These are phyloP conservation scores for Ochetophila trinervis DNA, from an alignment of 306 rosid species.

Conservation along the genomic window DNA sequence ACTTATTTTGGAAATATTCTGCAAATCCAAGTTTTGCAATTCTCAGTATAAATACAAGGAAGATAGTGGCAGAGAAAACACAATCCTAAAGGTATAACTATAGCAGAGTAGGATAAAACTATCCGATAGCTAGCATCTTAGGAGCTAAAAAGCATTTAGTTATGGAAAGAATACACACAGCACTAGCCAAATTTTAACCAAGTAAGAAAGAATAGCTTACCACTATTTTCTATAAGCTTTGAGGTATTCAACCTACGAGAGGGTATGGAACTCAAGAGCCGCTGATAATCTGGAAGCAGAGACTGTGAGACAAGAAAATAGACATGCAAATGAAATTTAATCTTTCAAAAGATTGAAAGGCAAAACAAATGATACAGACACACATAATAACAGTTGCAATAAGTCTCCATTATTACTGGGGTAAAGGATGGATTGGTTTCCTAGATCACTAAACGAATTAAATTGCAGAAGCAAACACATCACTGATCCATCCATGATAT, in stretches of 20 bases:
- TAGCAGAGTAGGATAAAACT: not conserved
- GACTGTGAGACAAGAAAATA: constrained; percentile 65
- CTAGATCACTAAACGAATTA: not conserved
- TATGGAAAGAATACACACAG: not conserved
- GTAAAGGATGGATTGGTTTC: not conserved
- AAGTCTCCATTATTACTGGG: not conserved
- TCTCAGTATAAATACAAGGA: not conserved
- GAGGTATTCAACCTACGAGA: constrained; percentile 95
- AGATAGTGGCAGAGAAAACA: constrained; percentile 10
- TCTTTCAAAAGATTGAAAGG: constrained; percentile 27
- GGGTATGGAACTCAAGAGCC: constrained; percentile 87
- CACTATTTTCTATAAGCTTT: constrained; percentile 92
- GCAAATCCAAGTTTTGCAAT: constrained; percentile 35
- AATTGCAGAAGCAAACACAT: constrained; percentile 10
- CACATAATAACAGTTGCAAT: not conserved
- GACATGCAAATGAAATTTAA: constrained; percentile 50
- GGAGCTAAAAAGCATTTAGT: not conserved
- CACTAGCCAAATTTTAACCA: not conserved
- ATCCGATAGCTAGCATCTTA: not conserved
- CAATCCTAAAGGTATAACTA: not conserved
- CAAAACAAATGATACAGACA: constrained; percentile 26
- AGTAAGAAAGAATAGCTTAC: constrained; percentile 43
- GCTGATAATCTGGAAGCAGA: constrained; percentile 99
- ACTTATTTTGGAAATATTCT: constrained; percentile 97
- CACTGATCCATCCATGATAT: constrained; percentile 12